Percentiles rank a stretch among this genome's conserved stretches.
Evolutionary conservation across 768 basidiomycete genomes (phyloP).

Genomic region (Myochromella boudieri): DNA sequence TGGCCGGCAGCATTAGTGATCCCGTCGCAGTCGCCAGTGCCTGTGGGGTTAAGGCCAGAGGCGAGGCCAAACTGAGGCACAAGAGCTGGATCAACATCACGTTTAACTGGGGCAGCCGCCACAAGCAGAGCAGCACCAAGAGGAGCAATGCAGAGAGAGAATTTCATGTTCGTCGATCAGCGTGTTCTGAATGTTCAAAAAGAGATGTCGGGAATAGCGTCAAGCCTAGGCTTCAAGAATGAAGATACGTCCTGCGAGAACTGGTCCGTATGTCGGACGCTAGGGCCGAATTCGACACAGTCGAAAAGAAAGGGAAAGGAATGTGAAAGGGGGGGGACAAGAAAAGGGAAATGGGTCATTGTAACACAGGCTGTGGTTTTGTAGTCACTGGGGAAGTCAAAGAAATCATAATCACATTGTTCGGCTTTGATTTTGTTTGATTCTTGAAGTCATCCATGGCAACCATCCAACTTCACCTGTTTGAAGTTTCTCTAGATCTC

Average conservation of each 20-base stretch:
- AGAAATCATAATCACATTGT: background rate
- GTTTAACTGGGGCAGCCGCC: slow-evolving; percentile 39
- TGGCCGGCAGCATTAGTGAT: slow-evolving; percentile 55
- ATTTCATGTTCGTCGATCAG: slow-evolving; percentile 27
- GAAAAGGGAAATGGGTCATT: background rate
- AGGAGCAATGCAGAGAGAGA: slow-evolving; percentile 27
- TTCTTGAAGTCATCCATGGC: background rate
- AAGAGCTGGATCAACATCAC: slow-evolving; percentile 40
- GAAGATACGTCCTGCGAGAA: slow-evolving; percentile 11
- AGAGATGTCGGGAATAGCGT: slow-evolving; percentile 11
- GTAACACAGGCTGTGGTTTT: background rate
- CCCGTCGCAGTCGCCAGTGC: slow-evolving; percentile 62
- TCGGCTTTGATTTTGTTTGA: too few relatives aligned
- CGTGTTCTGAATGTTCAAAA: slow-evolving; percentile 1
- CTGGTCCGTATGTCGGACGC: background rate
- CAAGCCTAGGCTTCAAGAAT: slow-evolving; percentile 16
- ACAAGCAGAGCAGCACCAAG: slow-evolving; percentile 30
- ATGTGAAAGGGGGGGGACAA: background rate
- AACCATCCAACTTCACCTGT: background rate
- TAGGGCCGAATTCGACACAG: slow-evolving; percentile 19
- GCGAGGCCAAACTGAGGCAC: slow-evolving; percentile 61
- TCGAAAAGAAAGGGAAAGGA: slow-evolving; percentile 12
- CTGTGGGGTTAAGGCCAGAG: slow-evolving; percentile 61
- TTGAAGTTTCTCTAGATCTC: background rate
- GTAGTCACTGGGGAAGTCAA: background rate